Evolutionary conservation across 306 rosid genomes (phyloP), one percentile per base, ranked within the genome.

Genomic region (Pyrus betulifolia): DNA sequence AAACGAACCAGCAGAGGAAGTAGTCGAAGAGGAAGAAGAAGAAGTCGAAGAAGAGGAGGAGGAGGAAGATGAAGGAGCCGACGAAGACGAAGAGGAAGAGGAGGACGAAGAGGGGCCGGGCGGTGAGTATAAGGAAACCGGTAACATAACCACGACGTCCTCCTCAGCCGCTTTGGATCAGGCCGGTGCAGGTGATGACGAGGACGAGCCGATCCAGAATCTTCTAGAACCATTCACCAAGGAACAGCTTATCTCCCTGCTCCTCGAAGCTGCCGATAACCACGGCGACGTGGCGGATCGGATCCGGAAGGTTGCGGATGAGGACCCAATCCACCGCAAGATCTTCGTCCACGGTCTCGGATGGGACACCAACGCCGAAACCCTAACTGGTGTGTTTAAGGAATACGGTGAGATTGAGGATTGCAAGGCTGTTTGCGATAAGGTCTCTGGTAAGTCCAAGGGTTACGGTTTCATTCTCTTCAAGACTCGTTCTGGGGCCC

Each of bases 331-430:
- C 2, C 97, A 92, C 79, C 84, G 98, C 52, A 94, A 94, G 62
- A 94, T 94, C 38, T 94, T 92, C 33, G 97, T 94, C 4, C 97
- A 92, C 55, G 98, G 98, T 14, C 87, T 94, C 0, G 96, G 98
- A 0, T 94, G 98, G 98, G 98, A 94, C 78, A 92, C 98, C 4
- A 92, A 79, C 35, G 82, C 96, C 0, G 92, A 85, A 25, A 89
- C 95, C 67, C 87, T 94, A 40, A 77, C 72, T 60, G 57, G 3
- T 28, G 96, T 85, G 14, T 94, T 94, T 61, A 81, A 76, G 14
- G 88, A 92, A 75, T 94, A 81, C 74, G 98, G 96, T 1, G 95
- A 85, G 78, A 89, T 94, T 71, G 98, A 94, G 82, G 98, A 94
- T 42, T 92, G 96, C 81, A 94, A 90, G 82, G 97, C 98, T 2